phyloP scores from a whole-genome alignment of 2,329 filamentous ascomycete genomes.

The Hansfordia pulvinata region DNA sequence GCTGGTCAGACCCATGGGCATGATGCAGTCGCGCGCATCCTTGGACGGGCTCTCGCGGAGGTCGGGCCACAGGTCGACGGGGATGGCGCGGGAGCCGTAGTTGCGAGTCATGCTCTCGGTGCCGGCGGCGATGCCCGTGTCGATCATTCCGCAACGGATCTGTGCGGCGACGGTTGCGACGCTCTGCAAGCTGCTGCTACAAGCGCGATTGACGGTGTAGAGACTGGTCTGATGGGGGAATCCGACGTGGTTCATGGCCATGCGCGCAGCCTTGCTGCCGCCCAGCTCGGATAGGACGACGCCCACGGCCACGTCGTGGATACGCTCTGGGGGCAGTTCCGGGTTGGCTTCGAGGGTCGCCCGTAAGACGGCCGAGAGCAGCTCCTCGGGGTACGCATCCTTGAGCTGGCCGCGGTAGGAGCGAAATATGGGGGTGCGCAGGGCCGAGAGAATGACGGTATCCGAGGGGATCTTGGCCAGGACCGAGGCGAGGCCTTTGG shows the following conservation, averaged over 20 bases:
- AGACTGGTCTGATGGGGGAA: slow-evolving; percentile 60
- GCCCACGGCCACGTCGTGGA: slow-evolving; percentile 76
- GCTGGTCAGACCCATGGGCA: slow-evolving; percentile 84
- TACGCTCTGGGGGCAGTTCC: slow-evolving; percentile 51
- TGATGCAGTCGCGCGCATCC: slow-evolving; percentile 74
- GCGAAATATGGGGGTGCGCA: slow-evolving; percentile 76
- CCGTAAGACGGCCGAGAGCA: slow-evolving; percentile 53
- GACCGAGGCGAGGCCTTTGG: slow-evolving; percentile 59
- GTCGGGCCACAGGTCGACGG: slow-evolving; percentile 64
- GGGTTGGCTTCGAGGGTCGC: slow-evolving; percentile 63
- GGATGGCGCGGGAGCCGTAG: slow-evolving; percentile 76
- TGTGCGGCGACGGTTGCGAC: slow-evolving; percentile 62
- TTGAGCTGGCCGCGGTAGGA: slow-evolving; percentile 74
- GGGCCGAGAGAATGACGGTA: slow-evolving; percentile 77
- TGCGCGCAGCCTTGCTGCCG: slow-evolving; percentile 78
- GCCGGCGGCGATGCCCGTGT: slow-evolving; percentile 67
- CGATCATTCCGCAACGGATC: slow-evolving; percentile 62
- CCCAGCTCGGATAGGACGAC: slow-evolving; percentile 86
- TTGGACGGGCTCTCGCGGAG: slow-evolving; percentile 49
- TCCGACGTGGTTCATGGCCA: slow-evolving; percentile 78
- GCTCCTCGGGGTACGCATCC: slow-evolving; percentile 82
- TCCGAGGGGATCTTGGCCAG: slow-evolving; percentile 69
- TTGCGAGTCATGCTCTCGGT: slow-evolving; percentile 97
- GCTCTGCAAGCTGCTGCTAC: slow-evolving; percentile 63
- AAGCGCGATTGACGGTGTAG: slow-evolving; percentile 82